Evolutionary conservation across 2,329 filamentous ascomycete species (phyloP).

Genomic region (Claviceps sorghi): DNA sequence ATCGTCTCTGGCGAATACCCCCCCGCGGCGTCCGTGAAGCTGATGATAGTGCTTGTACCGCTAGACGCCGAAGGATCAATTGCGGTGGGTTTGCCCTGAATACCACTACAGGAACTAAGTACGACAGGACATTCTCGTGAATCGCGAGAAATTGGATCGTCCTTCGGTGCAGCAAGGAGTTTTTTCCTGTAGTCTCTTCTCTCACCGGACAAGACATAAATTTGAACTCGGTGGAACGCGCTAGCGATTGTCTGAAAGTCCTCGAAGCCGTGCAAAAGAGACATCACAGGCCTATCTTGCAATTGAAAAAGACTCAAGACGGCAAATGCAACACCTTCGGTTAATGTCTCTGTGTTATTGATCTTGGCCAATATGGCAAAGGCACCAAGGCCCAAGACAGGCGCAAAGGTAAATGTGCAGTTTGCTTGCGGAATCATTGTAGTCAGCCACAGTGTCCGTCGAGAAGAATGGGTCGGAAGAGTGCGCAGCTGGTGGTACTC

Average conservation of each 20-base stretch:
- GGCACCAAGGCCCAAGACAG: slow-evolving; percentile 9
- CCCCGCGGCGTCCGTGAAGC: slow-evolving; percentile 3
- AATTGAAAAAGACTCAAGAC: slow-evolving; percentile 10
- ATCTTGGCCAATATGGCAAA: slow-evolving; percentile 8
- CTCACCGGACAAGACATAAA: slow-evolving; percentile 10
- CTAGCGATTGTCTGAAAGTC: slow-evolving; percentile 10
- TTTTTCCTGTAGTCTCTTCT: slow-evolving; percentile 6
- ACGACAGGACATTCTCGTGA: not conserved
- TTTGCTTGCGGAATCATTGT: slow-evolving; percentile 5
- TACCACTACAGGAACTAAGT: not conserved
- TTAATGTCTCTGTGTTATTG: slow-evolving; percentile 7
- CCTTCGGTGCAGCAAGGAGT: not conserved
- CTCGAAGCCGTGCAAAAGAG: slow-evolving; percentile 9
- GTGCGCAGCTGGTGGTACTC: not conserved
- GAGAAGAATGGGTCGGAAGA: not conserved
- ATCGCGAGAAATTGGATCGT: not conserved
- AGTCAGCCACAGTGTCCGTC: not conserved
- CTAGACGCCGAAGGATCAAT: not conserved
- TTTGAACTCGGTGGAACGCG: slow-evolving; percentile 10
- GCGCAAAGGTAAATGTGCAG: slow-evolving; percentile 7
- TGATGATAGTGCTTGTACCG: not conserved
- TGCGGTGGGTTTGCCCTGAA: not conserved
- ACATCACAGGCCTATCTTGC: slow-evolving; percentile 10
- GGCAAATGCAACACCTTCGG: slow-evolving; percentile 10
- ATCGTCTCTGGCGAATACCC: slow-evolving; percentile 5